A percentile compares a stretch with the other conserved stretches of the same genome.
These are phyloP conservation scores for Malassezia furfur DNA, from an alignment of 1,284 basidiomycete genomes.

Conservation along the genomic window DNA sequence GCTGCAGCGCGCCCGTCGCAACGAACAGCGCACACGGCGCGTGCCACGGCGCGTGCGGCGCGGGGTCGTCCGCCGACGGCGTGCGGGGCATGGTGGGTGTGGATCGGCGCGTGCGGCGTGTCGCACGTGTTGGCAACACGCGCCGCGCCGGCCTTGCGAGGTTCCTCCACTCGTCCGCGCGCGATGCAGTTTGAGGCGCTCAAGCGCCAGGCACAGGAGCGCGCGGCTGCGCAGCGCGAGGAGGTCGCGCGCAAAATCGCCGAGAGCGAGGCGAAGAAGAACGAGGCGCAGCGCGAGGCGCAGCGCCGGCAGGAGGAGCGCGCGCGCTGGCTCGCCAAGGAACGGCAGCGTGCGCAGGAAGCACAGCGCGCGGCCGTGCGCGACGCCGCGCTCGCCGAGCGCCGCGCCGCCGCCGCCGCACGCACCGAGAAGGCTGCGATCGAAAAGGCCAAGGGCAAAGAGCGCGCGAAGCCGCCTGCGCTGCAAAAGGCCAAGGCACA, in stretches of 20 bases:
- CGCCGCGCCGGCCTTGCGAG: not conserved
- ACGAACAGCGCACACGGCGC: not conserved
- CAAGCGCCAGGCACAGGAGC: conserved; percentile 6
- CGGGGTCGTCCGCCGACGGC: too few relatives aligned
- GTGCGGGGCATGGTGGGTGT: too few relatives aligned
- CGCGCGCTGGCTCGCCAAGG: conserved; percentile 8
- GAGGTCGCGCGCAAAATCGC: not conserved
- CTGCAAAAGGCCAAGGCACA: conserved; percentile 10
- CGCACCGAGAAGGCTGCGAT: conserved; percentile 3
- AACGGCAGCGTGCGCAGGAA: not conserved
- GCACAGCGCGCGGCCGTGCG: not conserved
- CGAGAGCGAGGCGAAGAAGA: conserved; percentile 2
- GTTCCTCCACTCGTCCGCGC: not conserved
- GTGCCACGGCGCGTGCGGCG: not conserved
- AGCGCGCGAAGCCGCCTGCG: not conserved
- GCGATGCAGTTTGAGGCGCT: conserved; percentile 12
- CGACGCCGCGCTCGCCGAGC: not conserved
- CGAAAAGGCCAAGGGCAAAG: conserved; percentile 1
- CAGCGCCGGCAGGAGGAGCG: conserved; percentile 4
- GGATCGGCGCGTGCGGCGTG: not conserved
- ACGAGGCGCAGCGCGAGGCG: not conserved
- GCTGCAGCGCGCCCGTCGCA: not conserved
- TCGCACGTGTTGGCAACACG: not conserved
- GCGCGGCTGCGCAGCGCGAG: conserved; percentile 4
- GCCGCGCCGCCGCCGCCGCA: not conserved